phyloP scores from a whole-genome alignment of 192 early-diverging fungal species.

The Allomyces macrogynus region DNA sequence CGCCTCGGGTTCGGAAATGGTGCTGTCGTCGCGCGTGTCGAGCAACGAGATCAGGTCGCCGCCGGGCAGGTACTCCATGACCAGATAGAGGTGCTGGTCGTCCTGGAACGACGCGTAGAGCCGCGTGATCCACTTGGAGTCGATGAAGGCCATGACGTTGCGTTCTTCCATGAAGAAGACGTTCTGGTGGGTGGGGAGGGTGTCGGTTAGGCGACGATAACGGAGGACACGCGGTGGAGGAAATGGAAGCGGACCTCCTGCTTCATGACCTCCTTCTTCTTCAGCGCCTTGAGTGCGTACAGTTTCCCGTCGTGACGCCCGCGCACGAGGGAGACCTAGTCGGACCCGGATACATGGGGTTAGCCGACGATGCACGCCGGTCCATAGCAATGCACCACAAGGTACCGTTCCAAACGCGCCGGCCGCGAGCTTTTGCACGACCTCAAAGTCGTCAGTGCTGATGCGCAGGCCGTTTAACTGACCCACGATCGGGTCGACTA shows the following conservation, averaged over 20 bases:
- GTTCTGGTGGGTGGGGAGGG: neutral
- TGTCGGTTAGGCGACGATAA: neutral
- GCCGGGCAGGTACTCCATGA: slow-evolving; percentile 99
- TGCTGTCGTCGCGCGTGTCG: slow-evolving; percentile 80
- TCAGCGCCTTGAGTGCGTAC: neutral
- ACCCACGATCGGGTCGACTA: neutral
- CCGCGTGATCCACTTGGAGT: slow-evolving; percentile 94
- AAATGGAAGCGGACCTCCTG: neutral
- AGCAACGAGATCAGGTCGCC: slow-evolving; percentile 99
- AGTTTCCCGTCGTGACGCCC: neutral
- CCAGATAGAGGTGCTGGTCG: slow-evolving; percentile 73
- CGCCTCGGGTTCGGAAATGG: slow-evolving; percentile 89
- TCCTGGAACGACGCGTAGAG: slow-evolving; percentile 98
- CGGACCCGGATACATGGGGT: neutral
- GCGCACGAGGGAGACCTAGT: neutral
- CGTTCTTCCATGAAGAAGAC: slow-evolving; percentile 58
- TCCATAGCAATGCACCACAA: no score
- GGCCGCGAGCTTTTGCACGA: neutral
- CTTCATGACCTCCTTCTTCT: neutral
- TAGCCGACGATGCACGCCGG: neutral
- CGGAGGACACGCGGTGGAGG: neutral
- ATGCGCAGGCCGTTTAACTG: neutral
- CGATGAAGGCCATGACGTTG: slow-evolving; percentile 86
- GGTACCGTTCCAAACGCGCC: neutral
- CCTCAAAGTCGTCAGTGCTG: neutral